Percentiles rank a stretch among this genome's conserved stretches.
Conservation (phyloP, 1,139 yeast genomes). For the Diutina sp. region DNA sequence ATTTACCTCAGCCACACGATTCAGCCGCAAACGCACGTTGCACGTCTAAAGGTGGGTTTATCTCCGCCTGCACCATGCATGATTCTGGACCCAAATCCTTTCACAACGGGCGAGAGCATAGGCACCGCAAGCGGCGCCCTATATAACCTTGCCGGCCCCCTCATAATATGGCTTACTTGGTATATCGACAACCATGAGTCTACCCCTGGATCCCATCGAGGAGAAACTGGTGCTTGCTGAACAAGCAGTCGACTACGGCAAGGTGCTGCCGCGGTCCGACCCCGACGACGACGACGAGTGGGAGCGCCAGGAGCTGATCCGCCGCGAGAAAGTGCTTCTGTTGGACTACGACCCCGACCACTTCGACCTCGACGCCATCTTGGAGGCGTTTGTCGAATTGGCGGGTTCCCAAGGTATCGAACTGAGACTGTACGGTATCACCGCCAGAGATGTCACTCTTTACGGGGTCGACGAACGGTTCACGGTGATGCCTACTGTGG, state of each 20-base stretch:
- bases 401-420: neutral
- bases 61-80: neutral
- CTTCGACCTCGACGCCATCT: neutral
- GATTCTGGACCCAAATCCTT: neutral
- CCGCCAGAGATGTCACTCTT: neutral
- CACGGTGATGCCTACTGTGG: neutral
- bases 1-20: neutral
- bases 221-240: neutral
- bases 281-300: neutral
- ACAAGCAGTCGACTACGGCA: neutral
- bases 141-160: neutral
- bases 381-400: neutral
- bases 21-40: neutral
- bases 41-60: neutral
- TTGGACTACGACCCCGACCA: neutral
- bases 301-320: neutral
- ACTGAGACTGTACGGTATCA: neutral
- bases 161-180: too few relatives aligned
- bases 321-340: neutral
- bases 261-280: neutral
- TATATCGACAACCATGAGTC: neutral
- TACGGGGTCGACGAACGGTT: conserved; percentile 1
- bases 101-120: neutral
- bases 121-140: neutral
- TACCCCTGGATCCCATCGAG: neutral